Conservation (phyloP, 2,329 filamentous ascomycete species). For the Cercospora zeina region DNA sequence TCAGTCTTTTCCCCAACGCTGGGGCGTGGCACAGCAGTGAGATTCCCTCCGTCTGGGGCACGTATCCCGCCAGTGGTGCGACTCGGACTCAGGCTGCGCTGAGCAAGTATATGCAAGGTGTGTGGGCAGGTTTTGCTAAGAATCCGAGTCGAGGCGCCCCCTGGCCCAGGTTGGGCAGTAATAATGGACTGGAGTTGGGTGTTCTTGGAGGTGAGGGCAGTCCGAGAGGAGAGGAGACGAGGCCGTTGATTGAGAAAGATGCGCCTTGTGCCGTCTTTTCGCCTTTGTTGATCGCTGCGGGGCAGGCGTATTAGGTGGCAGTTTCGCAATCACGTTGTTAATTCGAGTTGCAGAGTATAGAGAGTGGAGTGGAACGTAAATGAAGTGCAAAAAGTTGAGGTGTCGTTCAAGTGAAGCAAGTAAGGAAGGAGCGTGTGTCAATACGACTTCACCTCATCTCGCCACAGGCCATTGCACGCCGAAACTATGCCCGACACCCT, state of each 20-base stretch:
- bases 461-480: neutral
- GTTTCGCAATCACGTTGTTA: too few species aligned
- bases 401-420: neutral
- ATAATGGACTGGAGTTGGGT: constrained; percentile 19
- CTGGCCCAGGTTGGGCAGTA: constrained; percentile 32
- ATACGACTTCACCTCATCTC: neutral
- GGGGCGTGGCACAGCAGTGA: constrained; percentile 43
- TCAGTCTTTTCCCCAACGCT: constrained; percentile 23
- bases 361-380: neutral
- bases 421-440: neutral
- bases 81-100: constrained; percentile 28
- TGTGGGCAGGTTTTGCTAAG: constrained; percentile 29
- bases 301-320: constrained; percentile 5
- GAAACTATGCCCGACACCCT: neutral
- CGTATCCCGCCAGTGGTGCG: constrained; percentile 26
- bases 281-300: constrained; percentile 18
- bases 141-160: constrained; percentile 30
- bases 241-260: constrained; percentile 15
- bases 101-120: constrained; percentile 28
- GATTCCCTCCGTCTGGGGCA: constrained; percentile 34
- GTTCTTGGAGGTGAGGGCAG: constrained; percentile 20
- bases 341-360: too few species aligned
- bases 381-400: neutral
- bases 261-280: constrained; percentile 21
- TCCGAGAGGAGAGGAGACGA: constrained; percentile 18